Percentiles rank a stretch among this genome's conserved stretches.
Conservation (phyloP, 1,284 basidiomycete genomes). For the Cystobasidium slooffiae region DNA sequence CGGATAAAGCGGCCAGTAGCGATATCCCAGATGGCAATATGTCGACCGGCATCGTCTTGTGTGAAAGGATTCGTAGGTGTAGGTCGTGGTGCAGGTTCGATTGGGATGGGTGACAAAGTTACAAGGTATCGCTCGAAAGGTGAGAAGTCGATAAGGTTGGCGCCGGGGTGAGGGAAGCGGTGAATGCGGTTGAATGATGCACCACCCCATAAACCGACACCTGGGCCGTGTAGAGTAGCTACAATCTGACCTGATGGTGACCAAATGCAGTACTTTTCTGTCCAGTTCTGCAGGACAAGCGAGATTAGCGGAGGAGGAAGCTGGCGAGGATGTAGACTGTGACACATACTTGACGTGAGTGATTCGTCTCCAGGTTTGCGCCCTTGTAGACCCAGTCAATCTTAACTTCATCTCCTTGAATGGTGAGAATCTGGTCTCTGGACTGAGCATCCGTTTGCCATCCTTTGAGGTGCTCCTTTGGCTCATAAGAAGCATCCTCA, state of each 20-base stretch:
- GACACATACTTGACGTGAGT: conserved; percentile 66
- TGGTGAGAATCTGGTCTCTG: conserved; percentile 94
- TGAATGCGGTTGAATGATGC: conserved; percentile 81
- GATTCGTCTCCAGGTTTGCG: conserved; percentile 80
- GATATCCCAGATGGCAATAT: conserved; percentile 97
- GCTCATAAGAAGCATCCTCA: conserved; percentile 75
- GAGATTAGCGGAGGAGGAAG: not conserved
- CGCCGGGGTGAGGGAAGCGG: conserved; percentile 93
- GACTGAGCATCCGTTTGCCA: conserved; percentile 93
- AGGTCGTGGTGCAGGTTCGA: conserved; percentile 65
- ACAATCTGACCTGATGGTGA: conserved; percentile 93
- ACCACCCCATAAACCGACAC: conserved; percentile 95
- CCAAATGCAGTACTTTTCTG: conserved; percentile 97
- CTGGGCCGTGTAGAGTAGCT: conserved; percentile 91
- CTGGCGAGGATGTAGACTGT: not conserved
- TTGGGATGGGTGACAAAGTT: conserved; percentile 96
- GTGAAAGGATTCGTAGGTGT: conserved; percentile 71
- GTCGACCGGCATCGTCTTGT: conserved; percentile 94
- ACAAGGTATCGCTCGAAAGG: conserved; percentile 96
- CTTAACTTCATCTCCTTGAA: conserved; percentile 87
- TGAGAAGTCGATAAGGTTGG: conserved; percentile 96
- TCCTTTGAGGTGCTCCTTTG: conserved; percentile 87
- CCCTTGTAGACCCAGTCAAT: conserved; percentile 93
- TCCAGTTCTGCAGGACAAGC: conserved; percentile 73
- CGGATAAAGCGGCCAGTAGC: conserved; percentile 89